These are phyloP conservation scores for Penicillium argentinense DNA, from an alignment of 495 filamentous ascomycete genomes.

Conservation along the genomic window DNA sequence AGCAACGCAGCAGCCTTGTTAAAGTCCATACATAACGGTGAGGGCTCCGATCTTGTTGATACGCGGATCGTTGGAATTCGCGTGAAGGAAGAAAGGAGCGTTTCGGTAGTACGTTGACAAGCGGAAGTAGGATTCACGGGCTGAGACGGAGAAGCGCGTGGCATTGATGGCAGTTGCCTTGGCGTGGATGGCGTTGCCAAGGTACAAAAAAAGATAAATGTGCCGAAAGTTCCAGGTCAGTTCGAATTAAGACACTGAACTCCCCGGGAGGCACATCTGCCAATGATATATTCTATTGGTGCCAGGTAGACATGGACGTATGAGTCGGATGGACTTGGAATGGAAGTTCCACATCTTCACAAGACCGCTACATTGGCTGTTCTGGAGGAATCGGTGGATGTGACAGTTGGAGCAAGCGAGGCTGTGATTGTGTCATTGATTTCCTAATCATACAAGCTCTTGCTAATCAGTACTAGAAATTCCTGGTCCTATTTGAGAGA, in stretches of 20 bases:
- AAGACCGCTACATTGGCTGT: background rate
- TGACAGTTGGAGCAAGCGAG: background rate
- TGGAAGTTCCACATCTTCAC: background rate
- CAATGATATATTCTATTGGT: background rate
- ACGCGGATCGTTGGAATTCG: conserved; percentile 18
- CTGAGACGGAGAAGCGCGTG: conserved; percentile 24
- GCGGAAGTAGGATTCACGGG: conserved; percentile 33
- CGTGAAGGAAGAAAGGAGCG: conserved; percentile 47
- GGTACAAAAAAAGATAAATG: too few relatives aligned
- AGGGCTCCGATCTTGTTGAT: background rate
- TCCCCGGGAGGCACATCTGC: background rate
- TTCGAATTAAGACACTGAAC: background rate
- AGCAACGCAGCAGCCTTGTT: background rate
- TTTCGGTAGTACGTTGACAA: conserved; percentile 43
- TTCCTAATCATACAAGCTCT: background rate
- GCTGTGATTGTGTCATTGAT: background rate
- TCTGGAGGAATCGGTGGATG: background rate
- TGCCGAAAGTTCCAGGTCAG: too few relatives aligned
- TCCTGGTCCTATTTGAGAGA: too few relatives aligned
- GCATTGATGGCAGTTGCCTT: background rate
- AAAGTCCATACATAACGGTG: background rate
- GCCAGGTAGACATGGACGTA: background rate
- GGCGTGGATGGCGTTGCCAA: background rate
- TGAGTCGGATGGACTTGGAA: background rate
- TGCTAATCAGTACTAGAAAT: too few relatives aligned